phyloP scores from a whole-genome alignment of 2,329 filamentous ascomycete species.

The Epichloe coenophiala region DNA sequence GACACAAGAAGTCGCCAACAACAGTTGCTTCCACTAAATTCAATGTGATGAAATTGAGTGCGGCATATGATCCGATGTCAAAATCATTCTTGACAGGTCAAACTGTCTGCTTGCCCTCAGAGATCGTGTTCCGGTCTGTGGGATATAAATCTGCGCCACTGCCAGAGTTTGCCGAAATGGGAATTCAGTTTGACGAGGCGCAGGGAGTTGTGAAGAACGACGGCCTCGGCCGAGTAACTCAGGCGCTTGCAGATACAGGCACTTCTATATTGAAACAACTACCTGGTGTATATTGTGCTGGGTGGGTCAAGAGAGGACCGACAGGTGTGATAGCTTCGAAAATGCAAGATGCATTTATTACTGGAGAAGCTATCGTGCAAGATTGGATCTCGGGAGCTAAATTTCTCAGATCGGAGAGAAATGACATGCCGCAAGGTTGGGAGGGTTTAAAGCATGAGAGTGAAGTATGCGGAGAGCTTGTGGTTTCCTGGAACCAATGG shows the following conservation, averaged over 20 bases:
- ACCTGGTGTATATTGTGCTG: slow-evolving; percentile 78
- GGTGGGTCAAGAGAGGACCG: slow-evolving; percentile 91
- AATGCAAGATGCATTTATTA: slow-evolving; percentile 87
- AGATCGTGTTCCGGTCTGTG: slow-evolving; percentile 81
- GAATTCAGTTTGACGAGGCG: slow-evolving; percentile 62
- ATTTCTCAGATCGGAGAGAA: slow-evolving; percentile 22
- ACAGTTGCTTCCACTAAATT: slow-evolving; percentile 56
- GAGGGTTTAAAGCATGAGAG: slow-evolving; percentile 55
- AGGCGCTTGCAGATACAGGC: slow-evolving; percentile 17
- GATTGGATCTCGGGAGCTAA: slow-evolving; percentile 48
- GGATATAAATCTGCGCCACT: slow-evolving; percentile 79
- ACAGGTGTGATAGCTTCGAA: slow-evolving; percentile 94
- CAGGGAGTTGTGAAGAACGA: slow-evolving; percentile 76
- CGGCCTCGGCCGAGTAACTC: slow-evolving; percentile 54
- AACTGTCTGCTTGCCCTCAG: slow-evolving; percentile 43
- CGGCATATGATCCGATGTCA: slow-evolving; percentile 39
- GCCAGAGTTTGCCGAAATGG: slow-evolving; percentile 57
- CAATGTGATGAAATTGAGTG: slow-evolving; percentile 41
- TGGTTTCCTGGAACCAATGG: slow-evolving; percentile 80
- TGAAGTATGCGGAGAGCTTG: slow-evolving; percentile 36
- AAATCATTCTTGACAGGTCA: slow-evolving; percentile 35
- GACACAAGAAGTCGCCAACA: slow-evolving; percentile 28
- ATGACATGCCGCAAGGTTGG: slow-evolving; percentile 46
- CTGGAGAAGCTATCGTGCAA: slow-evolving; percentile 67
- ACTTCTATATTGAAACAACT: slow-evolving; percentile 25